Percentiles rank a stretch among this genome's conserved stretches.
Evolutionary conservation across 2,329 filamentous ascomycete species (phyloP).

Genomic region (Bipolaris gigantea): DNA sequence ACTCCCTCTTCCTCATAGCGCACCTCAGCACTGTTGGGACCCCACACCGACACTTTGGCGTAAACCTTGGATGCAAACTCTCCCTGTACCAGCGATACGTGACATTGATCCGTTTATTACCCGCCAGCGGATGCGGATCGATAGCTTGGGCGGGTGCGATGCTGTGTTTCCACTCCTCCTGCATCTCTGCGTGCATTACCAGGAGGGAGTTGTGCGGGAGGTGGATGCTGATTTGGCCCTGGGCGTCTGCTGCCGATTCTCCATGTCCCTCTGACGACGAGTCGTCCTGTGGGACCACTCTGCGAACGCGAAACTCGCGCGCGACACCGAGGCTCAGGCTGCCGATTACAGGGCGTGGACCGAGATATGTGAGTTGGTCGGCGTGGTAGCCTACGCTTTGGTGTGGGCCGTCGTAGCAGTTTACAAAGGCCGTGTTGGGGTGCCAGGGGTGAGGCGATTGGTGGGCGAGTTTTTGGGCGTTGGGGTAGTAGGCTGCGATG

Average conservation of each 20-base stretch:
- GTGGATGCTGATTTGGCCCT: slow-evolving; percentile 89
- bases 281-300: slow-evolving; percentile 63
- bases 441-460: slow-evolving; percentile 75
- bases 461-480: slow-evolving; percentile 71
- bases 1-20: slow-evolving; percentile 77
- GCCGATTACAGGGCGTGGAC: slow-evolving; percentile 84
- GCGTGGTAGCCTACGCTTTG: slow-evolving; percentile 91
- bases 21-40: slow-evolving; percentile 72
- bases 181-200: slow-evolving; percentile 97
- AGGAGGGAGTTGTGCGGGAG: slow-evolving; percentile 92
- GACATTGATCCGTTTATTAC: slow-evolving; percentile 83
- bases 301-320: slow-evolving; percentile 87
- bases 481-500: slow-evolving; percentile 68
- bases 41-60: slow-evolving; percentile 75
- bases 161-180: slow-evolving; percentile 93
- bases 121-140: slow-evolving; percentile 80
- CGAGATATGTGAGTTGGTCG: slow-evolving; percentile 90
- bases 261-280: too few species aligned
- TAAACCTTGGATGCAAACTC: slow-evolving; percentile 74
- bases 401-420: slow-evolving; percentile 82
- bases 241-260: too few species aligned
- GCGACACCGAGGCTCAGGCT: slow-evolving; percentile 88
- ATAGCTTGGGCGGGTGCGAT: slow-evolving; percentile 75
- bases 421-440: slow-evolving; percentile 91
- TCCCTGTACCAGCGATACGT: slow-evolving; percentile 88